These are phyloP conservation scores for Rhododendron molle DNA, from an alignment of 148 eudicot genomes.

Conservation along the genomic window DNA sequence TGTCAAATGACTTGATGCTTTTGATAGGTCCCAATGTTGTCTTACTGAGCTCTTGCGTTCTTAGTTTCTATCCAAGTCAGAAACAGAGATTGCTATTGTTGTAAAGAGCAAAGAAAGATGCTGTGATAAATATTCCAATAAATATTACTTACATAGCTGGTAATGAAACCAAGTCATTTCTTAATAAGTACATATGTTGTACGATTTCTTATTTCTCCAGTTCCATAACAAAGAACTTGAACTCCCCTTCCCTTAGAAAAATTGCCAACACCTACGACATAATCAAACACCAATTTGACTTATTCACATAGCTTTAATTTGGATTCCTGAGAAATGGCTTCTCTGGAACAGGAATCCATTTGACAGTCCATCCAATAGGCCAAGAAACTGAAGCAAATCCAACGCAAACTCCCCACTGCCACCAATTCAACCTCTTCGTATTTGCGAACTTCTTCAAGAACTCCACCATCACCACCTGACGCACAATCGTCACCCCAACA, in stretches of 20 bases:
- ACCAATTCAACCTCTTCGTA: slow-evolving; percentile 20
- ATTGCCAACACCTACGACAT: too few species aligned
- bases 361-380: slow-evolving; percentile 23
- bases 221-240: neutral
- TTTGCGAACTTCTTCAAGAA: slow-evolving; percentile 16
- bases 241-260: too few species aligned
- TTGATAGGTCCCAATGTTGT: too few species aligned
- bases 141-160: too few species aligned
- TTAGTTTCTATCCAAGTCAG: too few species aligned
- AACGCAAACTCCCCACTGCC: slow-evolving; percentile 22
- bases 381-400: slow-evolving; percentile 17
- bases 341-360: slow-evolving; percentile 20
- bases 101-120: too few species aligned
- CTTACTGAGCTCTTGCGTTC: too few species aligned
- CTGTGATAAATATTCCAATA: too few species aligned
- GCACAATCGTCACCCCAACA: slow-evolving; percentile 7
- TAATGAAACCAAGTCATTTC: too few species aligned
- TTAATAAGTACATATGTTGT: too few species aligned
- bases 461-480: slow-evolving; percentile 30
- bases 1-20: too few species aligned
- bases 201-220: neutral
- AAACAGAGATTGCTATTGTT: too few species aligned
- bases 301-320: neutral
- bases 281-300: neutral
- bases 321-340: slow-evolving; percentile 12